Evolutionary conservation across 2,329 filamentous ascomycete species (phyloP), one percentile per base, ranked within the genome.

Genomic region (Aurifilum marmelostoma): DNA sequence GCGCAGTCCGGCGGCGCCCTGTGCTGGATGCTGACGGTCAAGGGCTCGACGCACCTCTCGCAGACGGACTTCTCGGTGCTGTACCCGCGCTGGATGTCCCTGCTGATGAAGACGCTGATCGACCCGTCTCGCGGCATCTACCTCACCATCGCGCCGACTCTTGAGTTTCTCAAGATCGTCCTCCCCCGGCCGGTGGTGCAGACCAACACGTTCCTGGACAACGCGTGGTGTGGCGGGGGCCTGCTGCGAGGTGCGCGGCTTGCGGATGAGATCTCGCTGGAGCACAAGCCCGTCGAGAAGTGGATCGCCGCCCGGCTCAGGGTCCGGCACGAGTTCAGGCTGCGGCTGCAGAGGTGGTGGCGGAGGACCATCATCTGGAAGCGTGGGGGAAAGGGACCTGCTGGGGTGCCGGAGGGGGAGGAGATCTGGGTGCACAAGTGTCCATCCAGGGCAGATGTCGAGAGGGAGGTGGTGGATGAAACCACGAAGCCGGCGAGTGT

Each of bases 11-110:
- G 82, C 11, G 82, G 82, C 14, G 77, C 77, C 2, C 77, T 80
- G 1, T 82, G 80, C 60, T 87, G 84, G 84, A 83, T 86, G 77
- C 77, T 85, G 75, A 83, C 84, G 34, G 80, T 85, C 64, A 80
- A 82, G 50, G 89, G 89, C 34, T 89, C 88, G 1, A 86, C 91
- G 1, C 89, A 92, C 74, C 80, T 91, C 39, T 87, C 85, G 6
- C 89, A 91, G 75, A 88, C 86, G 1, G 89, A 92, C 77, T 91
- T 91, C 74, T 85, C 87, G 1, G 78, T 91, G 1, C 78, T 92
- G 24, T 92, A 91, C 73, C 87, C 85, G 4, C 82, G 84, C 54
- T 80, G 88, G 72, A 85, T 86, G 75, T 85, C 86, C 1, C 75
- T 88, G 11, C 78, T 90, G 18, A 80, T 89, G 71, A 91, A 91